A percentile compares a stretch with the other conserved stretches of the same genome.
phyloP scores from a whole-genome alignment of 805 yeast species.

The Suhomyces kilbournensis region DNA sequence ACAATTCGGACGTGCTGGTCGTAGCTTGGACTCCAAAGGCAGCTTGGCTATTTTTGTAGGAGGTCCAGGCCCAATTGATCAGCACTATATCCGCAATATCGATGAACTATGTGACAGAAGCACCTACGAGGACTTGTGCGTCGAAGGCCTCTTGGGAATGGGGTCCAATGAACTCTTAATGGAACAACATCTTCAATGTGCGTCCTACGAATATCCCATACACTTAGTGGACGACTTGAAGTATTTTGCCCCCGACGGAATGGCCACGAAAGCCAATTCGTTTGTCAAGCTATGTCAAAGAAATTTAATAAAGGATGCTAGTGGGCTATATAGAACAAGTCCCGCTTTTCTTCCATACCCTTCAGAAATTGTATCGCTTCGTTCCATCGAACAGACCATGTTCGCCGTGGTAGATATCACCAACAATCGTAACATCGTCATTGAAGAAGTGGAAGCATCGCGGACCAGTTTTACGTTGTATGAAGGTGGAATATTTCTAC shows the following conservation, averaged over 20 bases:
- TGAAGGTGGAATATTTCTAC: slow-evolving; percentile 88
- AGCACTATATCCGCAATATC: slow-evolving; percentile 72
- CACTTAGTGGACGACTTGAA: slow-evolving; percentile 47
- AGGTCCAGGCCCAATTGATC: slow-evolving; percentile 81
- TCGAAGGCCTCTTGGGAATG: slow-evolving; percentile 32
- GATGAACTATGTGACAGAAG: slow-evolving; percentile 47
- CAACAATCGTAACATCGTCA: slow-evolving; percentile 66
- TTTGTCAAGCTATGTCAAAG: slow-evolving; percentile 33
- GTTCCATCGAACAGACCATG: slow-evolving; percentile 79
- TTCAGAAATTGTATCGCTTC: slow-evolving; percentile 63
- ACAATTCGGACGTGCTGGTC: slow-evolving; percentile 96
- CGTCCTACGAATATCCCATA: slow-evolving; percentile 82
- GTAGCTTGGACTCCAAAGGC: slow-evolving; percentile 66
- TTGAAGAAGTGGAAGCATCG: slow-evolving; percentile 86
- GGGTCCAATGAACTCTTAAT: slow-evolving; percentile 44
- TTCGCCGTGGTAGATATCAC: slow-evolving; percentile 92
- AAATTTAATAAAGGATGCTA: slow-evolving; percentile 33
- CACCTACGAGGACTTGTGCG: slow-evolving; percentile 41
- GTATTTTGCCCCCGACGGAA: slow-evolving; percentile 50
- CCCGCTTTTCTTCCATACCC: slow-evolving; percentile 79
- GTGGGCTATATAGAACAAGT: slow-evolving; percentile 29
- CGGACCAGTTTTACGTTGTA: slow-evolving; percentile 88
- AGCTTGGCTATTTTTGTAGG: slow-evolving; percentile 84
- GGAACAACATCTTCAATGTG: slow-evolving; percentile 90
- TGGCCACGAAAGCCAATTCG: slow-evolving; percentile 12